A percentile compares a stretch with the other conserved stretches of the same genome.
Evolutionary conservation across 768 basidiomycete species (phyloP).

Genomic region (Lenzites betulinus): DNA sequence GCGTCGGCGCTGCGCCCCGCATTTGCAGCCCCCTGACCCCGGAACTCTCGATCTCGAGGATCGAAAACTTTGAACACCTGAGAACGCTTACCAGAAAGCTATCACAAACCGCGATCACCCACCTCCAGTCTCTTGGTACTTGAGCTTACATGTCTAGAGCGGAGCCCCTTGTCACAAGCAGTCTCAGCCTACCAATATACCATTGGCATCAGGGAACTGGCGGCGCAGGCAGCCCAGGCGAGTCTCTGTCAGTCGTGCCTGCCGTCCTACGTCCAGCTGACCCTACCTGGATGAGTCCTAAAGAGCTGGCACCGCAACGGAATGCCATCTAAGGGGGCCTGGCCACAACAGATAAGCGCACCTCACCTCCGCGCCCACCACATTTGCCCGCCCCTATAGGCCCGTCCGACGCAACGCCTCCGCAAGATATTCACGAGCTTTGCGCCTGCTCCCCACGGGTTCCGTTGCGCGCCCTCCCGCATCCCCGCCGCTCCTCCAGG

Average conservation of each 20-base stretch:
- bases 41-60: background rate
- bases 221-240: background rate
- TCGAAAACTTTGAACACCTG: background rate
- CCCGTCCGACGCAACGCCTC: background rate
- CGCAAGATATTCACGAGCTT: background rate
- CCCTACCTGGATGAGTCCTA: background rate
- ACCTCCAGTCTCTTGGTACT: slow-evolving; percentile 3
- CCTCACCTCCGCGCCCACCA: no score
- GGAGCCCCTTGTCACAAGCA: background rate
- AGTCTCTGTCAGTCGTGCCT: background rate
- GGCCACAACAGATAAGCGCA: background rate
- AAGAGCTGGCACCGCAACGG: no score
- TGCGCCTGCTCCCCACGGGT: background rate
- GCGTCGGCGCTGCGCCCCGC: slow-evolving; percentile 10
- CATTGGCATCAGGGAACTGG: background rate
- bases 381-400: background rate
- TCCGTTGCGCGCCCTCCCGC: background rate
- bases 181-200: background rate
- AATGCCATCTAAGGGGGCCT: background rate
- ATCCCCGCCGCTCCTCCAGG: background rate
- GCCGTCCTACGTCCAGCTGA: background rate
- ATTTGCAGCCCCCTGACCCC: slow-evolving; percentile 4
- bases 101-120: slow-evolving; percentile 2
- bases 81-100: background rate
- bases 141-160: background rate